A percentile compares a stretch with the other conserved stretches of the same genome.
phyloP scores from a whole-genome alignment of 169 alveolate genomes.

The Plasmodium berghei region DNA sequence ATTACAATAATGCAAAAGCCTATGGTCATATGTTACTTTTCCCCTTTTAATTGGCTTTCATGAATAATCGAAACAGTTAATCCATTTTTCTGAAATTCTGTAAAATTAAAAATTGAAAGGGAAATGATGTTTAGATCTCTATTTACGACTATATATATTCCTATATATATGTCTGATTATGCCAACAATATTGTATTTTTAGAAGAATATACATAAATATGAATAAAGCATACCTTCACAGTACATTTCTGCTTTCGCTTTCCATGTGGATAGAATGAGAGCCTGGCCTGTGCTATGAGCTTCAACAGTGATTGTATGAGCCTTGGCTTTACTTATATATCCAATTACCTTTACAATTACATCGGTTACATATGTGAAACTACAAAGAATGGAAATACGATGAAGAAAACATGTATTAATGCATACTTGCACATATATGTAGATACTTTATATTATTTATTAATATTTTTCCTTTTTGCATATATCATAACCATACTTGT shows the following conservation, averaged over 20 bases:
- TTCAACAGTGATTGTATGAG: constrained; percentile 87
- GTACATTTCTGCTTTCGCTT: constrained; percentile 82
- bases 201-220: not conserved
- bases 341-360: constrained; percentile 82
- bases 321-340: constrained; percentile 84
- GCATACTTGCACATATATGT: not conserved
- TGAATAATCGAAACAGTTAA: constrained; percentile 76
- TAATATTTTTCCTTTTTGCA: not conserved
- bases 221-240: constrained; percentile 67
- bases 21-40: not conserved
- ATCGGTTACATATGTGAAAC: constrained; percentile 88
- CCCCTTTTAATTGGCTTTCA: constrained; percentile 69
- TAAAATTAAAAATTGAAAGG: not conserved
- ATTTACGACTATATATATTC: not conserved
- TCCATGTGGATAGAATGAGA: constrained; percentile 85
- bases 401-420: not conserved
- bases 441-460: not conserved
- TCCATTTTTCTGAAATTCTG: constrained; percentile 70
- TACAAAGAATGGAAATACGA: constrained; percentile 9
- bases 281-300: constrained; percentile 90
- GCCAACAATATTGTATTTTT: not conserved
- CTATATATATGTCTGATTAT: not conserved
- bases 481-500: constrained; percentile 80
- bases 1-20: not conserved
- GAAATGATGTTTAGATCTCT: not conserved